These are phyloP conservation scores for Phylloporus arenicola DNA, from an alignment of 768 basidiomycete genomes.

Conservation along the genomic window DNA sequence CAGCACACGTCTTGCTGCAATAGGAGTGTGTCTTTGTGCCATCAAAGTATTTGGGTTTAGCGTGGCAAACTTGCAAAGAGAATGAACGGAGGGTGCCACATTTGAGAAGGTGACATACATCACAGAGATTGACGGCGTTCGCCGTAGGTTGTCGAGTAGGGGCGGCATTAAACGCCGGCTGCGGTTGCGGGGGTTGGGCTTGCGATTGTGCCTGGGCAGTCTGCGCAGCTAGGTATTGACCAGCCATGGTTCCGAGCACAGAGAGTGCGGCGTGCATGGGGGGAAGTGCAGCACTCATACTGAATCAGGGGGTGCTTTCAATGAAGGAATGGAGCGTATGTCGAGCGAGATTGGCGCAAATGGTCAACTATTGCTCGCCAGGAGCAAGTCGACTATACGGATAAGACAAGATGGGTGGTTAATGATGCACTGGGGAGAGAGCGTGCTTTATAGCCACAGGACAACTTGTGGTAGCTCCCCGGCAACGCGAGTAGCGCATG, in stretches of 20 bases:
- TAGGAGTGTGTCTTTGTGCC: constrained; percentile 52
- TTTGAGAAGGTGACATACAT: constrained; percentile 35
- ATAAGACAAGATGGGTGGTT: constrained; percentile 44
- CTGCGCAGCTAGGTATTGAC: constrained; percentile 32
- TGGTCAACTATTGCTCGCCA: constrained; percentile 23
- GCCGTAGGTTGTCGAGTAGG: constrained; percentile 17
- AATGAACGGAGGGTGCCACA: constrained; percentile 2
- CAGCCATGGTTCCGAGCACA: constrained; percentile 32
- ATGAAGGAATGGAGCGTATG: constrained; percentile 3
- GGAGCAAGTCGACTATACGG: constrained; percentile 25
- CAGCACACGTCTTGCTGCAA: constrained; percentile 54
- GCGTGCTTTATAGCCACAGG: constrained; percentile 25
- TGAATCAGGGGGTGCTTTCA: constrained; percentile 12
- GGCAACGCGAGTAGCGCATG: constrained; percentile 28
- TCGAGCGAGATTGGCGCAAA: constrained; percentile 3
- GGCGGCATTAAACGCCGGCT: constrained; percentile 12
- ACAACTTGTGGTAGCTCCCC: constrained; percentile 6
- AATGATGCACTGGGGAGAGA: constrained; percentile 3
- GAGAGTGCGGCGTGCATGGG: constrained; percentile 35
- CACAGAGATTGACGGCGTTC: constrained; percentile 39
- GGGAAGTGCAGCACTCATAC: constrained; percentile 28
- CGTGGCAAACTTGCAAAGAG: constrained; percentile 44
- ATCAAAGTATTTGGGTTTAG: constrained; percentile 52
- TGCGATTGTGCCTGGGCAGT: constrained; percentile 26
- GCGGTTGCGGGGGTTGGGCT: constrained; percentile 21